phyloP scores from a whole-genome alignment of 306 rosid species.

The Corylus heterophylla region DNA sequence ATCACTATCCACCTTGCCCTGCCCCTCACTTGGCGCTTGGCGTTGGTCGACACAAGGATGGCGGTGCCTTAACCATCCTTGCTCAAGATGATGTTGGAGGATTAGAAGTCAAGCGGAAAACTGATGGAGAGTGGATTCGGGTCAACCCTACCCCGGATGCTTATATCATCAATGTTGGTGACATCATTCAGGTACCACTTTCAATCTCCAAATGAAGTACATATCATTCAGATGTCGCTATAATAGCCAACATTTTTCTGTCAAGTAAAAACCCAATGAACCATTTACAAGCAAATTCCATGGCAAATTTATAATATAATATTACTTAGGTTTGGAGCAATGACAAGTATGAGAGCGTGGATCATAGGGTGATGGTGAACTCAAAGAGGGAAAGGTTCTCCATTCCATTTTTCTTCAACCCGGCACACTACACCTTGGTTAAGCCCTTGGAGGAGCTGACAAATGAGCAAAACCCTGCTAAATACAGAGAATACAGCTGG shows the following conservation, averaged over 20 bases:
- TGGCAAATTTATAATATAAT: too few species aligned
- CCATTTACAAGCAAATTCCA: too few species aligned
- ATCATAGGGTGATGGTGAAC: constrained; percentile 61
- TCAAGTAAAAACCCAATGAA: too few species aligned
- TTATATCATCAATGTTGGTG: constrained; percentile 59
- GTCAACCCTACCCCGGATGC: constrained; percentile 67
- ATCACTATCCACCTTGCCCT: constrained; percentile 69
- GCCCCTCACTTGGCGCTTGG: constrained; percentile 58
- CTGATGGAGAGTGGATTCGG: constrained; percentile 60
- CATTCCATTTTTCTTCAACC: constrained; percentile 55
- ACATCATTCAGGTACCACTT: constrained; percentile 31
- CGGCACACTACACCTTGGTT: constrained; percentile 55
- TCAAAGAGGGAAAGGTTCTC: constrained; percentile 52
- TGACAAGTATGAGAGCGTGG: constrained; percentile 62
- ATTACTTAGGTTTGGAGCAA: constrained; percentile 76
- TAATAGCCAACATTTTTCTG: too few species aligned
- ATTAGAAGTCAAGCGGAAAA: constrained; percentile 53
- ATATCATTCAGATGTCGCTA: too few species aligned
- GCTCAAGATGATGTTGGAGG: constrained; percentile 72
- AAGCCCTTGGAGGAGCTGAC: constrained; percentile 46
- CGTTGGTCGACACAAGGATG: constrained; percentile 61
- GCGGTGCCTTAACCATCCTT: constrained; percentile 52
- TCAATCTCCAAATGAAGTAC: background rate
- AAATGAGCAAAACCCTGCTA: constrained; percentile 42
- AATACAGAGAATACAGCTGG: constrained; percentile 52